Evolutionary conservation across 108 stramenopile genomes (phyloP), one percentile per base, ranked within the genome.

Genomic region (Skeletonema costatum): DNA sequence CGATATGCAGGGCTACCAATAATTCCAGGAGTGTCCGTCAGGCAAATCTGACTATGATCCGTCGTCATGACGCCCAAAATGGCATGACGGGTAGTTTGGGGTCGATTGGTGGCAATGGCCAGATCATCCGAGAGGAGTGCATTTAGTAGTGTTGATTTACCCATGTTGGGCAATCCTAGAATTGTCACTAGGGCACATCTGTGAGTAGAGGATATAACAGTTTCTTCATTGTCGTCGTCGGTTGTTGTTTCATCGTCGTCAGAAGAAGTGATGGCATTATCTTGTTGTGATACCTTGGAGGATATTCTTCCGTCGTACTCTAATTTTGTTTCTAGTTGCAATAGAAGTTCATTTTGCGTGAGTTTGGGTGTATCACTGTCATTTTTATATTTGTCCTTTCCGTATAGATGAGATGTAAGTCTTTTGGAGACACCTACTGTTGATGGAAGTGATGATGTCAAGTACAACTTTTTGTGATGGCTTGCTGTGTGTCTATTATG

Each of bases 121-220:
- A 98, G 73, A 51, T 85, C 70, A 56, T 92, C 84, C 65, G 89
- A 73, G 30, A 97, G 60, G 36, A 97, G 76, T 0, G 92, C 90
- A 75, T 97, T 97, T 66, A 96, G 68, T 17, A 97, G 64, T 0
- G 97, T 98, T 14, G 88, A 89, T 69, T 98, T 98, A 16, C 97
- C 97, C 92, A 96, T 94, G 74, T 98, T 98, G 66, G 97, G 94
- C n/a, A 89, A 84, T 7, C 97, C 95, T 10, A 96, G 46, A 68
- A 91, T 89, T 46, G 76, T 66, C 14, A 87, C 88, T 74, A 88
- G 92, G 1, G 90, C 92, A 42, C 88, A 85, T 39, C 88, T 88
- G 74, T 63, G 67, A 9, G 41, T 74, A 11, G 42, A 53, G 8
- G 56, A 48, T 25, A 60, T 16, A 56, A 59, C 14, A 32, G 65